Base-by-base conservation (phyloP, 768 basidiomycete genomes). In the Mycena kentingensis region DNA sequence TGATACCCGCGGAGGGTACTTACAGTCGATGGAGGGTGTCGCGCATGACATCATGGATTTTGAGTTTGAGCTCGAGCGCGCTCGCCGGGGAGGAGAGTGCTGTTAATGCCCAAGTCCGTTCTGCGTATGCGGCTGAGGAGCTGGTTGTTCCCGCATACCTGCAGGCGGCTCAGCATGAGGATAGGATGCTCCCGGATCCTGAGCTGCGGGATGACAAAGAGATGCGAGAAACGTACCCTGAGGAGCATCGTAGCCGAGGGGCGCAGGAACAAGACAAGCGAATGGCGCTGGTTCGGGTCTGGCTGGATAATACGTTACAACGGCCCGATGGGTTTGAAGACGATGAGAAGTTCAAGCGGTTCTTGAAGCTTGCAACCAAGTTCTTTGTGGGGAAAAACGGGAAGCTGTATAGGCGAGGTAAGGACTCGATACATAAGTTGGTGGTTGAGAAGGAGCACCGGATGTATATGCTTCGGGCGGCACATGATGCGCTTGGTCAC, bases 401-500 rank as follows among this genome's bases (percentile, higher is more conserved):
- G 16, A 54, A 36, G 31, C 8, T 54, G 7, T 54, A 44, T 19
- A 21, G 42, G 3, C 13, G 47, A 24, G 52, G 28, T 11, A 21
- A 28, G 15, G 25, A 53, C 31, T 43, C 52, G 25, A 41, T 15
- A 19, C 28, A 39, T 29, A 6, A 29, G 28, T 26, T 54, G 22
- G 52, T 54, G 2, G 52, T 54, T 8, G 15, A 48, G 3, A 54
- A 54, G 19, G 36, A 39, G 25, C 44, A 52, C 15, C 21, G 41
- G 10, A 53, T 53, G 52, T 49, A 49, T 7, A 44, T 61, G 16
- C 18, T 51, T 15, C 22, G 28, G 13, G 51, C 60, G 13, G 49
- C 60, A 16, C 60, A 63, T 49, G 52, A 61, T 26, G 48, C 61
- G 6, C 51, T 63, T 11, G 51, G 58, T 1, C 64, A 69, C 22